phyloP scores from a whole-genome alignment of 495 filamentous ascomycete genomes.

The Aspergillus affinis region DNA sequence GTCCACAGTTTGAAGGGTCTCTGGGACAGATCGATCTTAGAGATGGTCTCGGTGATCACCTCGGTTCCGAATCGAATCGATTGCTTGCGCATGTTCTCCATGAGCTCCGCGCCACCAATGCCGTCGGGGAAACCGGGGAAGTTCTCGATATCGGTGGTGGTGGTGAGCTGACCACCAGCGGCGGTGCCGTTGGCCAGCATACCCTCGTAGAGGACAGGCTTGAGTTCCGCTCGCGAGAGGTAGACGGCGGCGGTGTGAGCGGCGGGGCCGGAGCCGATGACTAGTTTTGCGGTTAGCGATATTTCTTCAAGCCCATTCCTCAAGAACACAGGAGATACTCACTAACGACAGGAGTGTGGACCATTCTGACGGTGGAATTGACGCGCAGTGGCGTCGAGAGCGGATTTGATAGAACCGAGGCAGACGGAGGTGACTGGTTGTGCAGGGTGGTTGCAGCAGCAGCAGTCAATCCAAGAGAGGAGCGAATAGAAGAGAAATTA shows the following conservation, averaged over 20 bases:
- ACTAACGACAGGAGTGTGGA: conserved; percentile 82
- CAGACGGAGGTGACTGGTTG: conserved; percentile 49
- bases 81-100: conserved; percentile 94
- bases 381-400: conserved; percentile 45
- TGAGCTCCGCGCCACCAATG: conserved; percentile 80
- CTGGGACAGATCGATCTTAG: conserved; percentile 78
- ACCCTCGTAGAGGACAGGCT: conserved; percentile 91
- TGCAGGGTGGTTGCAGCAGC: conserved; percentile 66
- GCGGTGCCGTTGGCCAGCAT: conserved; percentile 97
- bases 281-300: conserved; percentile 22
- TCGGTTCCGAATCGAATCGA: conserved; percentile 87
- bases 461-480: conserved; percentile 57
- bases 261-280: conserved; percentile 92
- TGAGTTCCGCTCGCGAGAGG: conserved; percentile 85
- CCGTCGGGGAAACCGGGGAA: conserved; percentile 91
- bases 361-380: conserved; percentile 53
- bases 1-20: conserved; percentile 90
- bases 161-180: conserved; percentile 93
- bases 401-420: conserved; percentile 36
- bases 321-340: conserved; percentile 34
- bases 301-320: neutral
- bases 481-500: conserved; percentile 59
- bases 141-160: conserved; percentile 97
- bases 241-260: conserved; percentile 98
- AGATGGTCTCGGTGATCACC: conserved; percentile 89